A percentile compares a stretch with the other conserved stretches of the same genome.
Evolutionary conservation across 2,329 filamentous ascomycete species (phyloP).

Genomic region (Pseudocercospora musae): DNA sequence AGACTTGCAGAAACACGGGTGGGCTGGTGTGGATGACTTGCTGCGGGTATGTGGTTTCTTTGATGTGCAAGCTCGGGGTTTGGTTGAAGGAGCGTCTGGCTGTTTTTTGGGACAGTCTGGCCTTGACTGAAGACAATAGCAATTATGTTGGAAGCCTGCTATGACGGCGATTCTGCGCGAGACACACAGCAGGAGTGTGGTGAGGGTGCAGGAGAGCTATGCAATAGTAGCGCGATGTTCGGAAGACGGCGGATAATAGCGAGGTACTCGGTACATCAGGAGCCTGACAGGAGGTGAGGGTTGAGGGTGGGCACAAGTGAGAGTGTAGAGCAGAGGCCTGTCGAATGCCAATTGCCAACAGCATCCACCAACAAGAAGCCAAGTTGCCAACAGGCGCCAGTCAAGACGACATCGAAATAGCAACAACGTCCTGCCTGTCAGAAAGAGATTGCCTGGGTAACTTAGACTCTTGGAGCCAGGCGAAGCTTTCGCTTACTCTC

Average conservation of each 20-base stretch:
- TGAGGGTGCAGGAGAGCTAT: not conserved
- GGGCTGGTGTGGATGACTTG: not conserved
- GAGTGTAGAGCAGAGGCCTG: not conserved
- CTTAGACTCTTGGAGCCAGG: conserved; percentile 3
- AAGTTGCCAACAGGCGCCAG: conserved; percentile 1
- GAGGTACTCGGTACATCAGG: conserved; percentile 4
- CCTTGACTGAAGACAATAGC: conserved; percentile 1
- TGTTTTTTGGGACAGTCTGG: conserved; percentile 5
- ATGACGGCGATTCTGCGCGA: not conserved
- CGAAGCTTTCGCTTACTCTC: conserved; percentile 6
- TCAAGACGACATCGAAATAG: conserved; percentile 3
- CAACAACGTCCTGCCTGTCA: conserved; percentile 19
- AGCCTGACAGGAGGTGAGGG: too few relatives aligned
- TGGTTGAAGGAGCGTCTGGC: conserved; percentile 3
- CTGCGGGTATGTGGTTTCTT: not conserved
- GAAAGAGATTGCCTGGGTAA: conserved; percentile 9
- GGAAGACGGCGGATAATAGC: not conserved
- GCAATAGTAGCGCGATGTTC: not conserved
- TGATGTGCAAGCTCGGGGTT: not conserved
- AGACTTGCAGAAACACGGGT: not conserved
- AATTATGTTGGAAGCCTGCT: not conserved
- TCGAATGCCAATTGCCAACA: not conserved
- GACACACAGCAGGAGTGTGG: not conserved
- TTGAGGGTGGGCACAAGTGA: not conserved
- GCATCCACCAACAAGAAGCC: conserved; percentile 1